Conservation (phyloP, 176 grass and related monocot species). For the Typha latifolia region DNA sequence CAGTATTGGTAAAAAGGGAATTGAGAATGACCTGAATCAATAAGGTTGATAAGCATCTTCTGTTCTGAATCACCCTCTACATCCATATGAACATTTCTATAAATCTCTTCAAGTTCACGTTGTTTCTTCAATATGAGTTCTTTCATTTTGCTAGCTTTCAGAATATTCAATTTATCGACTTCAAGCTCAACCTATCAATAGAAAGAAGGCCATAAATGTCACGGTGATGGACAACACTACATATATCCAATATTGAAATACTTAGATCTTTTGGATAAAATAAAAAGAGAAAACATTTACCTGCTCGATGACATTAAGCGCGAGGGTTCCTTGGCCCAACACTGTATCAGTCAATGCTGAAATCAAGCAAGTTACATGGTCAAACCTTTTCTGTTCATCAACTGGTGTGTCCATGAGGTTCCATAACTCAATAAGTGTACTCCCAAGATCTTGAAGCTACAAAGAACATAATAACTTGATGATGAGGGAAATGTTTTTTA, state of each 20-base stretch:
- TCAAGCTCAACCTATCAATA: slow-evolving; percentile 51
- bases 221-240: slow-evolving; percentile 13
- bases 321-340: slow-evolving; percentile 44
- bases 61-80: slow-evolving; percentile 40
- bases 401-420: slow-evolving; percentile 68
- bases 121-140: slow-evolving; percentile 86
- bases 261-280: not conserved
- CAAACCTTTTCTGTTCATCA: slow-evolving; percentile 51
- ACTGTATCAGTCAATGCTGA: slow-evolving; percentile 43
- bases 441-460: slow-evolving; percentile 70
- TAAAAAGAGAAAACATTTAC: slow-evolving; percentile 15
- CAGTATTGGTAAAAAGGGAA: slow-evolving; percentile 13
- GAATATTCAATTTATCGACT: slow-evolving; percentile 48
- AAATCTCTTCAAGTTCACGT: slow-evolving; percentile 65
- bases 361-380: slow-evolving; percentile 68
- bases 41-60: slow-evolving; percentile 40
- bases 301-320: slow-evolving; percentile 61
- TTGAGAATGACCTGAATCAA: slow-evolving; percentile 63
- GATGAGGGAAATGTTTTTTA: not conserved
- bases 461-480: slow-evolving; percentile 23
- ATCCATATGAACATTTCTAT: slow-evolving; percentile 65
- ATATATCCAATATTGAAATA: not conserved
- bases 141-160: slow-evolving; percentile 90
- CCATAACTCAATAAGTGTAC: slow-evolving; percentile 73
- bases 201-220: slow-evolving; percentile 14